phyloP scores from a whole-genome alignment of 352 stramenopile genomes.

The Phytophthora pseudosyringae region DNA sequence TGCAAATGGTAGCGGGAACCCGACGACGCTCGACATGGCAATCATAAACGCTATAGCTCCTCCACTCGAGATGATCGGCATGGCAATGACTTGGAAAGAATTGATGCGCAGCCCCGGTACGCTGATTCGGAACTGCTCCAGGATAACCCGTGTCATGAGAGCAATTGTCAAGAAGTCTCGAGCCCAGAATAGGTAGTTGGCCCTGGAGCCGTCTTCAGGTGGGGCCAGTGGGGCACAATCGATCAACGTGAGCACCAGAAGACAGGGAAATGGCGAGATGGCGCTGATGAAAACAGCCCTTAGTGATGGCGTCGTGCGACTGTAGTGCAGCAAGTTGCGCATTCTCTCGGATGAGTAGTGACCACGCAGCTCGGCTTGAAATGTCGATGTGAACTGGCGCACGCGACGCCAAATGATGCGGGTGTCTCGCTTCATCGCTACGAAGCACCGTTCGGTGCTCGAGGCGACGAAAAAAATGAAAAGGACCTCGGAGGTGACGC shows the following conservation, averaged over 20 bases:
- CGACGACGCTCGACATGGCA: neutral
- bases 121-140: neutral
- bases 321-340: neutral
- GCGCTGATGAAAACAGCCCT: neutral
- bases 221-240: neutral
- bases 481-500: too few species aligned
- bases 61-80: neutral
- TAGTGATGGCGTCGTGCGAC: neutral
- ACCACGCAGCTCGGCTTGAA: conserved; percentile 1
- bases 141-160: neutral
- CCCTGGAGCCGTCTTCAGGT: neutral
- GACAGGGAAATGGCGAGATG: neutral
- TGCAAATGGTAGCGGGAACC: neutral
- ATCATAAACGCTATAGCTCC: conserved; percentile 1
- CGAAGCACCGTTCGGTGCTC: too few species aligned
- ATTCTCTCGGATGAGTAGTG: neutral
- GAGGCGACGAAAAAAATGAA: too few species aligned
- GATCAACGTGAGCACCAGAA: neutral
- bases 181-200: neutral
- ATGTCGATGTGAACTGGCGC: neutral
- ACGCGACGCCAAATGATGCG: neutral
- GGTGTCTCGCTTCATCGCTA: neutral
- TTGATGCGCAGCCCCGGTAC: neutral
- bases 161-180: neutral
- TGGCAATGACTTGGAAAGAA: neutral